Percentiles rank a stretch among this genome's conserved stretches.
Conservation (phyloP, 805 yeast species). For the Yamadazyma nakazawae region DNA sequence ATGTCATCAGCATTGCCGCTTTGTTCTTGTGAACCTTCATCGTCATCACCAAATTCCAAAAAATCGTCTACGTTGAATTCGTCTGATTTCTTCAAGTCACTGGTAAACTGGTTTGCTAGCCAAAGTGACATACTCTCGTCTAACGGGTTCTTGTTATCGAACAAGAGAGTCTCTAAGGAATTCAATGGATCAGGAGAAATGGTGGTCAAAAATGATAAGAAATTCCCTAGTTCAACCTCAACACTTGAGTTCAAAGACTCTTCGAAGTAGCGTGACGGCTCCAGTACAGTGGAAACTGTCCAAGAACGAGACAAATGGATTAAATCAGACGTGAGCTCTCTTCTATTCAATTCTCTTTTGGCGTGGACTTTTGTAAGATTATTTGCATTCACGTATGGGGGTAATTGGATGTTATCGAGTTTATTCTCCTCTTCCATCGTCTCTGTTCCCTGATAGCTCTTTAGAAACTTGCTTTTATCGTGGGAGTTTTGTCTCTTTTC, state of each 20-base stretch:
- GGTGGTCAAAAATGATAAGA: conserved; percentile 5
- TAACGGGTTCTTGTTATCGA: neutral
- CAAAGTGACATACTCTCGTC: conserved; percentile 24
- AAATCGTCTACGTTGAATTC: conserved; percentile 18
- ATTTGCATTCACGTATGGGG: conserved; percentile 34
- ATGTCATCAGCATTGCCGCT: conserved; percentile 9
- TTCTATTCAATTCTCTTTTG: neutral
- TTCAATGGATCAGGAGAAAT: neutral
- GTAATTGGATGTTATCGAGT: conserved; percentile 35
- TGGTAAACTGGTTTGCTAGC: conserved; percentile 25
- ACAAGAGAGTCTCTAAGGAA: neutral
- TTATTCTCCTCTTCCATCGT: conserved; percentile 16
- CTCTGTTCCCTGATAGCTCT: conserved; percentile 8
- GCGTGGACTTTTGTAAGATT: conserved; percentile 20
- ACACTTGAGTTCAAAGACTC: conserved; percentile 16
- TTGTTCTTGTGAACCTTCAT: neutral
- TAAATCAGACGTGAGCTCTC: neutral
- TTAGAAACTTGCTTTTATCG: conserved; percentile 9
- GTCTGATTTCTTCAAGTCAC: neutral
- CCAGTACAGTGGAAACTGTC: neutral
- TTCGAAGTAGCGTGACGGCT: conserved; percentile 12
- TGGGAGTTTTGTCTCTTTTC: conserved; percentile 1
- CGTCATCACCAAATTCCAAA: conserved; percentile 13
- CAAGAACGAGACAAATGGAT: conserved; percentile 1
- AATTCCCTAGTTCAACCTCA: conserved; percentile 18